Evolutionary conservation across 164 flowering plant species (phyloP).

Genomic region (Malania oleifera): DNA sequence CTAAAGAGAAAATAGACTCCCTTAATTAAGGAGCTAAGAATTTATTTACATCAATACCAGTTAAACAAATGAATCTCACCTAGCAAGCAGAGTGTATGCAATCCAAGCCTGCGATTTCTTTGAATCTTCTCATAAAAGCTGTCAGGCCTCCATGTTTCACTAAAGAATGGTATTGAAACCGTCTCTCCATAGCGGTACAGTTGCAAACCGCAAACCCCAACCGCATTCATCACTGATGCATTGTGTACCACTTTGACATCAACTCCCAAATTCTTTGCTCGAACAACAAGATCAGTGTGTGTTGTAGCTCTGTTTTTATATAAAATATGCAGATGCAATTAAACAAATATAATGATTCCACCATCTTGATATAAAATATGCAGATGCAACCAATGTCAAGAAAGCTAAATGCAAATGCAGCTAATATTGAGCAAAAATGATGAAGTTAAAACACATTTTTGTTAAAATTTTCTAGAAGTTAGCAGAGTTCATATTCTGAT

Average conservation of each 20-base stretch:
- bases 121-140: constrained; percentile 90
- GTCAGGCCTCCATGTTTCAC: constrained; percentile 89
- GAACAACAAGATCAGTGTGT: constrained; percentile 85
- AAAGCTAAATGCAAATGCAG: too few relatives aligned
- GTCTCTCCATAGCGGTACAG: constrained; percentile 96
- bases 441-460: too few relatives aligned
- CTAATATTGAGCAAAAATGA: too few relatives aligned
- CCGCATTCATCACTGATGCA: constrained; percentile 93
- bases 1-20: too few relatives aligned
- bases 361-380: too few relatives aligned
- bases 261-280: constrained; percentile 75
- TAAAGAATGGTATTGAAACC: constrained; percentile 84
- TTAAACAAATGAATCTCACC: constrained; percentile 36
- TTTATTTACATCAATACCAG: background rate
- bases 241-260: constrained; percentile 81
- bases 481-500: too few relatives aligned
- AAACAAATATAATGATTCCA: background rate
- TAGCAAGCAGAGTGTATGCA: constrained; percentile 90
- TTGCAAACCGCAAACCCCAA: constrained; percentile 93
- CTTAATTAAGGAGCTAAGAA: background rate
- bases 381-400: too few relatives aligned
- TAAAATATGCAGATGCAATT: background rate
- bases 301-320: constrained; percentile 73
- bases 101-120: constrained; percentile 56
- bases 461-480: too few relatives aligned